phyloP scores from a whole-genome alignment of 805 yeast species.

The Metschnikowia aberdeeniae region DNA sequence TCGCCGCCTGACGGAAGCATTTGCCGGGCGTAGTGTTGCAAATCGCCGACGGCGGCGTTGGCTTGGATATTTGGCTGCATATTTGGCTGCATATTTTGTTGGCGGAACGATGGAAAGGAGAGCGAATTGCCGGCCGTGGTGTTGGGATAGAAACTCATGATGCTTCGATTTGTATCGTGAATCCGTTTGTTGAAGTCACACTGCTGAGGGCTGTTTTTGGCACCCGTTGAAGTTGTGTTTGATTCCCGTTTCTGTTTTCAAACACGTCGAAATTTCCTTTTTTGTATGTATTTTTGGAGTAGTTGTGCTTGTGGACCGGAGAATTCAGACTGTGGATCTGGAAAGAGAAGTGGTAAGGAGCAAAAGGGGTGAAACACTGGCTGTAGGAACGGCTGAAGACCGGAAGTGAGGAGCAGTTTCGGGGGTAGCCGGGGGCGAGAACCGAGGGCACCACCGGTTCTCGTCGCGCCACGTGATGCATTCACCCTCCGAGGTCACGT shows the following conservation, averaged over 20 bases:
- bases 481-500: neutral
- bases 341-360: neutral
- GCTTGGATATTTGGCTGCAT: conserved; percentile 11
- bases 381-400: neutral
- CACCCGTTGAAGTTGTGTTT: too few species aligned
- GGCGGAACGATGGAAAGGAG: conserved; percentile 23
- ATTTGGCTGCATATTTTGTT: conserved; percentile 11
- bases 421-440: conserved; percentile 6
- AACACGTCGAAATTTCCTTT: too few species aligned
- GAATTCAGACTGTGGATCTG: neutral
- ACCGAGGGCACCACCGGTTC: conserved; percentile 3
- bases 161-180: neutral
- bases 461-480: neutral
- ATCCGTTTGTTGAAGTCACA: too few species aligned
- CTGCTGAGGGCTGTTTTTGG: too few species aligned
- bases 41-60: conserved; percentile 5
- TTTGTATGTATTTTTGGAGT: too few species aligned
- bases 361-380: neutral
- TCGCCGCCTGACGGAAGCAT: neutral
- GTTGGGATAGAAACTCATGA: conserved; percentile 20
- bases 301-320: too few species aligned
- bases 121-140: conserved; percentile 18
- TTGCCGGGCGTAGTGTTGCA: conserved; percentile 10
- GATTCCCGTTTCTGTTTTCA: too few species aligned
- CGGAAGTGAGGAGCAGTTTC: conserved; percentile 4